A percentile compares a stretch with the other conserved stretches of the same genome.
Conservation (phyloP, 495 filamentous ascomycete genomes). For the Hyaloscypha hepaticicola region DNA sequence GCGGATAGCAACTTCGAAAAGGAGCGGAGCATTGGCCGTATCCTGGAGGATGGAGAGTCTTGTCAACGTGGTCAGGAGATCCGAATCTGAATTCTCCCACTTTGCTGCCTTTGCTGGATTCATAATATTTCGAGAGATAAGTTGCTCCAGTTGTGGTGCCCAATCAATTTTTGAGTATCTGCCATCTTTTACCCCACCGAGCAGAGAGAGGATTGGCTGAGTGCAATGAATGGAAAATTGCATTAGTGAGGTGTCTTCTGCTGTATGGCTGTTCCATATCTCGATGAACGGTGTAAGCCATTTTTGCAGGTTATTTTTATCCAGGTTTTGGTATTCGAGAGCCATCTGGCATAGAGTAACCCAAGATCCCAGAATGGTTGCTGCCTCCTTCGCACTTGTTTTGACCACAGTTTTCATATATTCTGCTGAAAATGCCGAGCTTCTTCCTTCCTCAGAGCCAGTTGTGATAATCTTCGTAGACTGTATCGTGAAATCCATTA, state of each 20-base stretch:
- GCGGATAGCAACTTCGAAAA: conserved; percentile 60
- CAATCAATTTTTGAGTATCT: conserved; percentile 32
- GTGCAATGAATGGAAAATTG: conserved; percentile 27
- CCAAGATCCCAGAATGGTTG: conserved; percentile 43
- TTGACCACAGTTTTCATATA: conserved; percentile 53
- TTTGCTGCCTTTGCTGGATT: conserved; percentile 57
- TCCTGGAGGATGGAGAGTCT: conserved; percentile 37
- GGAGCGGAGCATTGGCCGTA: conserved; percentile 36
- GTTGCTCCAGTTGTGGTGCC: conserved; percentile 52
- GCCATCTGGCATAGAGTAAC: not conserved
- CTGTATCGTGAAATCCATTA: conserved; percentile 8
- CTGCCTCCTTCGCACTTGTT: conserved; percentile 47
- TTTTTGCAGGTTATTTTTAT: not conserved
- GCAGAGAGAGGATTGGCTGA: conserved; percentile 20
- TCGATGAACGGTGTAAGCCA: conserved; percentile 30
- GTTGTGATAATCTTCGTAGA: conserved; percentile 32
- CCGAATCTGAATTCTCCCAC: conserved; percentile 17
- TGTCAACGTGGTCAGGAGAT: conserved; percentile 47
- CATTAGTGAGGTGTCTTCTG: conserved; percentile 16
- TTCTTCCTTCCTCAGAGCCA: conserved; percentile 29
- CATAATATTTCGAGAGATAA: conserved; percentile 69
- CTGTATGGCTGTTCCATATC: conserved; percentile 25
- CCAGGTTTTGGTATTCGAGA: not conserved
- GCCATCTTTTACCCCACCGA: conserved; percentile 7
- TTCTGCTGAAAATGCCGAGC: conserved; percentile 45